Percentiles rank a stretch among this genome's conserved stretches.
Conservation (phyloP, 164 flowering plant genomes). For the Akebia trifoliata region DNA sequence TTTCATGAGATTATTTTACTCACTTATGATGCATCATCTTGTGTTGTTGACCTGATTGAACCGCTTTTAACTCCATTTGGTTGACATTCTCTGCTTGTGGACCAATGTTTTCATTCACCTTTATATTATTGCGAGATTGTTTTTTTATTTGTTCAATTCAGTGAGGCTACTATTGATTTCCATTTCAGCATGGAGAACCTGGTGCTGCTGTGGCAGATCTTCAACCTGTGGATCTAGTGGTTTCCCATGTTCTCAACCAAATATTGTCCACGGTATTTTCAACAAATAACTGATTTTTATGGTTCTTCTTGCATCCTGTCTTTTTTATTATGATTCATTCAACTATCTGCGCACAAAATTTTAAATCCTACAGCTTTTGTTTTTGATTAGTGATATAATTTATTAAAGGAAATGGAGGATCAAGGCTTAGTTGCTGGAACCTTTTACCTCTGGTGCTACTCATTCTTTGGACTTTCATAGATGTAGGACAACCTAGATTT, state of each 20-base stretch:
- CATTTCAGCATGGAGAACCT: conserved; percentile 92
- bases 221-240: conserved; percentile 76
- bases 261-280: conserved; percentile 58
- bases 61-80: not conserved
- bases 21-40: not conserved
- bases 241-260: conserved; percentile 78
- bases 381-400: too few relatives aligned
- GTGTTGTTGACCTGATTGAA: not conserved
- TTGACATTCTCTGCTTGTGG: not conserved
- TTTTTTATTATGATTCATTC: not conserved
- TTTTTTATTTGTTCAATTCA: not conserved
- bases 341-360: not conserved
- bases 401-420: not conserved
- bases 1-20: not conserved
- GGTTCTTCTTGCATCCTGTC: not conserved
- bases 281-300: not conserved
- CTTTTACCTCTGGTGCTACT: too few relatives aligned
- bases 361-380: not conserved
- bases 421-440: too few relatives aligned
- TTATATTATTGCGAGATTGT: not conserved
- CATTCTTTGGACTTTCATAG: too few relatives aligned
- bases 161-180: conserved; percentile 2
- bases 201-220: conserved; percentile 88
- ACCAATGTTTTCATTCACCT: not conserved
- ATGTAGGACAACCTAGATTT: too few relatives aligned